A percentile compares a stretch with the other conserved stretches of the same genome.
These are phyloP conservation scores for Leccinum truebloodii DNA, from an alignment of 768 basidiomycete species.

Conservation along the genomic window DNA sequence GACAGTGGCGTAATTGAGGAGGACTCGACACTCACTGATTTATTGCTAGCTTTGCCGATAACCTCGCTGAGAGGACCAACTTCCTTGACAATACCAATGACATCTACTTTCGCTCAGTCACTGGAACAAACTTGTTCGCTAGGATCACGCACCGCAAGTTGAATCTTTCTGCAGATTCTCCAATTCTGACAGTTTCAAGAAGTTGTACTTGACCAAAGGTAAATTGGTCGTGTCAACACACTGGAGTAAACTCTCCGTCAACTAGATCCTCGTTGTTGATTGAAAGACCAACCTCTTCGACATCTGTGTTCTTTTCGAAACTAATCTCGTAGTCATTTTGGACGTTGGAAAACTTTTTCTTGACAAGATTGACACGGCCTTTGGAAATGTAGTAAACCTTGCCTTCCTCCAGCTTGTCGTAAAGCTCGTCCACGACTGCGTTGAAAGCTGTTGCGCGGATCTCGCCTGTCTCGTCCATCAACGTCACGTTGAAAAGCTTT, in stretches of 20 bases:
- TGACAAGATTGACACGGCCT: slow-evolving; percentile 91
- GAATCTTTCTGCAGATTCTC: slow-evolving; percentile 72
- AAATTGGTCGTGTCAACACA: slow-evolving; percentile 76
- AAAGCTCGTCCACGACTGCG: slow-evolving; percentile 76
- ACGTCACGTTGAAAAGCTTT: slow-evolving; percentile 87
- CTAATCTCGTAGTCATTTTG: slow-evolving; percentile 91
- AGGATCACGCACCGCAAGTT: slow-evolving; percentile 65
- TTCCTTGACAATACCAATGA: slow-evolving; percentile 86
- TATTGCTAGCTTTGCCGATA: slow-evolving; percentile 65
- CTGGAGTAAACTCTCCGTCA: slow-evolving; percentile 40
- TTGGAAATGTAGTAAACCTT: slow-evolving; percentile 92
- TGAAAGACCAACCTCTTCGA: slow-evolving; percentile 68
- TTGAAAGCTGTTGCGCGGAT: slow-evolving; percentile 95
- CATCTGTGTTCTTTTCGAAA: slow-evolving; percentile 80
- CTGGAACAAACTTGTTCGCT: not conserved
- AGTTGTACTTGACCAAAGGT: slow-evolving; percentile 84
- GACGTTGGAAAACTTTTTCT: slow-evolving; percentile 93
- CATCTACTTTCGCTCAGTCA: slow-evolving; percentile 52
- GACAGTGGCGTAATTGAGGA: slow-evolving; percentile 5
- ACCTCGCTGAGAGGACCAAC: slow-evolving; percentile 68
- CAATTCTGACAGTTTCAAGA: slow-evolving; percentile 64
- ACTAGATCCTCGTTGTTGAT: not conserved
- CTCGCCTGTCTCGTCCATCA: slow-evolving; percentile 94
- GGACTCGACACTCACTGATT: slow-evolving; percentile 45
- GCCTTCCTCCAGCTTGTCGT: slow-evolving; percentile 83